These are phyloP conservation scores for Xylariaceae sp. DNA, from an alignment of 2,329 filamentous ascomycete genomes.

Conservation along the genomic window DNA sequence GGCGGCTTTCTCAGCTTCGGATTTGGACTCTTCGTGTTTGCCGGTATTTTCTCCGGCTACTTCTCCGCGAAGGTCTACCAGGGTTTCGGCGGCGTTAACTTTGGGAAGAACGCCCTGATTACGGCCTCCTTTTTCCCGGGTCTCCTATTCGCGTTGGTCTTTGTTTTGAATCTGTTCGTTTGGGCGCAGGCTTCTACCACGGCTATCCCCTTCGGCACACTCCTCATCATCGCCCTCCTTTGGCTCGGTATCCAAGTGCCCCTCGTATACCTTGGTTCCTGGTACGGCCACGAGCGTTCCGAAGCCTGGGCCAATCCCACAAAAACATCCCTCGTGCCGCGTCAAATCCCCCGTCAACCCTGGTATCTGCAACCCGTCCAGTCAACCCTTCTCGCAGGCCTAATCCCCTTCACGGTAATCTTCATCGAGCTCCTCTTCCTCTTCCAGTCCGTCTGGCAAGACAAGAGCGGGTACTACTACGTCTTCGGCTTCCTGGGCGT, in stretches of 20 bases:
- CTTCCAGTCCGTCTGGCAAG: conserved; percentile 82
- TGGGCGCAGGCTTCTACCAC: conserved; percentile 88
- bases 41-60: conserved; percentile 79
- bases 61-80: conserved; percentile 79
- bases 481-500: conserved; percentile 81
- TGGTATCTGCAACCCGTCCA: conserved; percentile 68
- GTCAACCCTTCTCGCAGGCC: conserved; percentile 64
- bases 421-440: conserved; percentile 85
- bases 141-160: conserved; percentile 66
- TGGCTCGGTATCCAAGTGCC: conserved; percentile 86
- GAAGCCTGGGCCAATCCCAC: conserved; percentile 76
- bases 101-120: conserved; percentile 69
- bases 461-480: conserved; percentile 89
- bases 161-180: conserved; percentile 81
- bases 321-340: conserved; percentile 64
- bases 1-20: conserved; percentile 84
- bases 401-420: conserved; percentile 80
- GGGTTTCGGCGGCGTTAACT: conserved; percentile 72
- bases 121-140: conserved; percentile 77
- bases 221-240: conserved; percentile 65
- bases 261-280: conserved; percentile 74
- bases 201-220: conserved; percentile 75
- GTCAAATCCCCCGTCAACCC: conserved; percentile 67
- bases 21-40: conserved; percentile 75
- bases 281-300: conserved; percentile 65